These are phyloP conservation scores for Solanum lycopersicoides DNA, from an alignment of 257 asterid genomes.

Conservation along the genomic window DNA sequence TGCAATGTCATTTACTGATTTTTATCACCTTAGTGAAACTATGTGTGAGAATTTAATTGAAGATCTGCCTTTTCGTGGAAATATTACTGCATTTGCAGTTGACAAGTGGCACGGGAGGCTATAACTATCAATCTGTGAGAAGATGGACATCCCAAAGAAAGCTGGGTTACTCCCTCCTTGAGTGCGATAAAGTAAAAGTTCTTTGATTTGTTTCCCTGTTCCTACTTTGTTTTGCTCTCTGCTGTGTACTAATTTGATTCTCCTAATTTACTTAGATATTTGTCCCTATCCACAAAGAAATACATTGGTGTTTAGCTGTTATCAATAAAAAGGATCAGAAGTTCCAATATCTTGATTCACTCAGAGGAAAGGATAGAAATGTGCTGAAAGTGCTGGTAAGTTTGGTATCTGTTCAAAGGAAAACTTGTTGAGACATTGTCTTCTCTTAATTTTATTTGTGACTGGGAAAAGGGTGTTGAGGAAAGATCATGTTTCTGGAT, in stretches of 20 bases:
- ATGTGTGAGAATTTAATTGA: background rate
- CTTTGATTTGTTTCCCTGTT: background rate
- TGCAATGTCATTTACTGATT: background rate
- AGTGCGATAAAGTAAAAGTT: slow-evolving; percentile 75
- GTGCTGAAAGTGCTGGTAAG: slow-evolving; percentile 68
- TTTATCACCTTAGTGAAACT: background rate
- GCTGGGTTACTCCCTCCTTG: slow-evolving; percentile 70
- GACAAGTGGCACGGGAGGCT: slow-evolving; percentile 23
- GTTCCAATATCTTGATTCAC: slow-evolving; percentile 92
- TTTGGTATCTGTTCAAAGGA: background rate
- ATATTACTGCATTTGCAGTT: slow-evolving; percentile 10
- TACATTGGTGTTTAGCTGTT: slow-evolving; percentile 94
- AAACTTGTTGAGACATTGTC: background rate
- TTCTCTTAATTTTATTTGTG: background rate
- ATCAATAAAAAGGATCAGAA: slow-evolving; percentile 75
- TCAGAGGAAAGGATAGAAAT: slow-evolving; percentile 43
- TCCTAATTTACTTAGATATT: slow-evolving; percentile 43
- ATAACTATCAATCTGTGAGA: slow-evolving; percentile 66
- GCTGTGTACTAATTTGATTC: background rate
- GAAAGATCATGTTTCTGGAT: background rate
- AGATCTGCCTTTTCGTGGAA: background rate
- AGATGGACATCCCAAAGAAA: slow-evolving; percentile 90
- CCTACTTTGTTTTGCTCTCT: background rate
- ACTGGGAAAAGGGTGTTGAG: background rate
- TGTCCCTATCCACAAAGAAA: slow-evolving; percentile 84